Conservation (phyloP, 1,284 basidiomycete species). For the Blastosporella zonata region DNA sequence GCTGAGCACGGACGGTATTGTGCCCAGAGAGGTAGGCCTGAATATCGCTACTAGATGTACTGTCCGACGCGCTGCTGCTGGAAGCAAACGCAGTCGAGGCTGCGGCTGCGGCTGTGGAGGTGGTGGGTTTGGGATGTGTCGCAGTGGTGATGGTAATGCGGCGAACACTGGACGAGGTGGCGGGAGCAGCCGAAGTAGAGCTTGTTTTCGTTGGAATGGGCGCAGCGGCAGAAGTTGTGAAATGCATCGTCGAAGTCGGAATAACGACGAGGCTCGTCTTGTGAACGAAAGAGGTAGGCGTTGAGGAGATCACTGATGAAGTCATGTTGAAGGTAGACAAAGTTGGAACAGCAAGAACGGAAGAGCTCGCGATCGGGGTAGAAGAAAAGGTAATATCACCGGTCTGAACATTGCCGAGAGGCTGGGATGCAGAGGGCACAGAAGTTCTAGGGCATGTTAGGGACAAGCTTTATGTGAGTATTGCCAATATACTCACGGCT, state of each 20-base stretch:
- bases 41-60: conserved; percentile 34
- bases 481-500: conserved; percentile 19
- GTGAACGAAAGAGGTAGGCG: not conserved
- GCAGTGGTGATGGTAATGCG: conserved; percentile 17
- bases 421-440: conserved; percentile 1
- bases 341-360: not conserved
- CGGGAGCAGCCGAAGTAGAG: not conserved
- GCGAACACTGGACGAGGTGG: conserved; percentile 8
- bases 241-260: conserved; percentile 15
- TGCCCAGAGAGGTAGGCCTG: conserved; percentile 52
- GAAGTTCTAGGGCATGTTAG: conserved; percentile 2
- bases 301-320: not conserved
- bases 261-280: conserved; percentile 4
- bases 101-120: conserved; percentile 18
- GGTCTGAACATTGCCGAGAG: conserved; percentile 16
- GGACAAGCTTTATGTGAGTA: not conserved
- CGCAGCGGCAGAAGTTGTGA: not conserved
- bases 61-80: conserved; percentile 13
- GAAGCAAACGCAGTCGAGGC: conserved; percentile 12
- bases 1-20: conserved; percentile 55
- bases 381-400: conserved; percentile 9
- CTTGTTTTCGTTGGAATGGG: conserved; percentile 6
- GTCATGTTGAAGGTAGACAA: not conserved
- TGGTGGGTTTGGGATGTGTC: conserved; percentile 18
- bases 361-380: not conserved